Conservation (phyloP, 768 basidiomycete species). For the Boletus tomentosulus region DNA sequence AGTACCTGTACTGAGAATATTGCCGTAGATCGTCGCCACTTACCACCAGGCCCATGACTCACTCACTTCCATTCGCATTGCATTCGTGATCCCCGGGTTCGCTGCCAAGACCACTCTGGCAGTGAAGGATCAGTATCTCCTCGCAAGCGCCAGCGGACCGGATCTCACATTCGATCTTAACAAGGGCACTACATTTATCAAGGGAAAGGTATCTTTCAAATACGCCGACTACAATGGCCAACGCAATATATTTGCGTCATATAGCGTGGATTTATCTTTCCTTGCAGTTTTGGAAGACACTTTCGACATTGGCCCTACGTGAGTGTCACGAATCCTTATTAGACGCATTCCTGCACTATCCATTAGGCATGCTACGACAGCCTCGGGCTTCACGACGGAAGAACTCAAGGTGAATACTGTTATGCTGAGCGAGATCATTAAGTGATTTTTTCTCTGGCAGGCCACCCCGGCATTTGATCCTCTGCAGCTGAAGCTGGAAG, state of each 20-base stretch:
- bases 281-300: neutral
- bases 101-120: neutral
- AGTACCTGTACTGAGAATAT: no score
- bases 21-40: no score
- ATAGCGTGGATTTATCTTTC: neutral
- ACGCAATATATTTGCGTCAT: neutral
- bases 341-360: neutral
- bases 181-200: neutral
- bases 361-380: neutral
- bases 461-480: neutral
- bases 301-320: neutral
- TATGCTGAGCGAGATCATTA: neutral
- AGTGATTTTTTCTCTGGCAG: neutral
- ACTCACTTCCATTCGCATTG: neutral
- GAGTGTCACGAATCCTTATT: neutral
- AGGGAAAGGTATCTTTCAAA: neutral
- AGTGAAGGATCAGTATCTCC: neutral
- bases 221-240: neutral
- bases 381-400: neutral
- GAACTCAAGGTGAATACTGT: neutral
- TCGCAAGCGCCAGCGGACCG: neutral
- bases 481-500: neutral
- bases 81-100: neutral
- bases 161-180: no score
- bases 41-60: no score